Base-by-base conservation (phyloP, 148 eudicot genomes). In the Spergularia marina region DNA sequence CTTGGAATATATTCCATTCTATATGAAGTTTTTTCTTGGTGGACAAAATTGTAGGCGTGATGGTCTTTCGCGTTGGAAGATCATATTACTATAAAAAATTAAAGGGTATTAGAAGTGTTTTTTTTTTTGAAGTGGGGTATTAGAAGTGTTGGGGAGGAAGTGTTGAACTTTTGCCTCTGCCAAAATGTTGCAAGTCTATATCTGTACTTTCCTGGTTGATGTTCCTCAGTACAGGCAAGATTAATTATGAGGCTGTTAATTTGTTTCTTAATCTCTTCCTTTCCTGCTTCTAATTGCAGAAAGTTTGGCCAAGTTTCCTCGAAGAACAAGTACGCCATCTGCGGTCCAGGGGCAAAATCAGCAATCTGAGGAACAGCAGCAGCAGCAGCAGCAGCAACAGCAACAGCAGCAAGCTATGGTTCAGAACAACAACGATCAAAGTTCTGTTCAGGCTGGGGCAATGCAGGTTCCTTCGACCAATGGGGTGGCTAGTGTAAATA, bases 271-370 rank as follows among this genome's bases (percentile, higher is more conserved):
- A 16, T 57, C 49, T 23, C 73, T 5, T 79, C 34, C 60, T 40
- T 73, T n/a, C 25, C 30, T 75, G 18, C 68, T 67, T 78, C 14
- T 12, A 17, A 74, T 72, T 56, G 15, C 90, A 94, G 98, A 90
- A 84, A 94, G 98, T 82, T 86, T 94, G 82, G 91, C 91, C 39
- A 94, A 94, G 84, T 94, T 90, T 84, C 96, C 98, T 49, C 82
- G 94, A 78, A 89, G 91, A 79, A 85, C 89, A 47, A 79, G 73
- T 70, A 55, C 91, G n/a, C 76, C 89, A 73, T 68, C 97, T 65
- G 85, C 84, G 51, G 70, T 80, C 65, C 89, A 79, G 75, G 81
- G 83, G 74, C 96, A 87, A 77, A 77, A 74, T 58, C 96, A 90
- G 69, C 86, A 81, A 74, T 65, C 85, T 3, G 91, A 85, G 63